phyloP scores from a whole-genome alignment of 1,139 yeast genomes.

The Magnusiomyces fungicola region DNA sequence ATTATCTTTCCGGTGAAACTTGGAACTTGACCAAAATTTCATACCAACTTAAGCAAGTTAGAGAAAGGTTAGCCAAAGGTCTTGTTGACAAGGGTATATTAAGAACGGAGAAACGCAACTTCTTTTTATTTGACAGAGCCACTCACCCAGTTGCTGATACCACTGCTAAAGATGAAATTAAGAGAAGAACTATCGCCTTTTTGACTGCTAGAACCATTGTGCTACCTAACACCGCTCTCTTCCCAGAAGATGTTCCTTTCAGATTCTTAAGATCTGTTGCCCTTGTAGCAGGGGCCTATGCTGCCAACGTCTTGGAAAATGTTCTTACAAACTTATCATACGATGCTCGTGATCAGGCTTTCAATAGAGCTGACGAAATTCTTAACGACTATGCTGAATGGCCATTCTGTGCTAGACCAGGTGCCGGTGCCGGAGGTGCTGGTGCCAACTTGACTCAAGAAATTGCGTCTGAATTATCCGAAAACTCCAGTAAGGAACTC shows the following conservation, averaged over 20 bases:
- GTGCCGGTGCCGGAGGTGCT: conserved; percentile 51
- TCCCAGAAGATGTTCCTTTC: conserved; percentile 64
- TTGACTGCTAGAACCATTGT: conserved; percentile 62
- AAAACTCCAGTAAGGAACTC: conserved; percentile 50
- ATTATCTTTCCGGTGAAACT: conserved; percentile 84
- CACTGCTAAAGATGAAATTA: conserved; percentile 70
- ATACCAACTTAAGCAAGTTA: conserved; percentile 92
- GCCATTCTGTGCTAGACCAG: conserved; percentile 63
- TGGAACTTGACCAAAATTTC: conserved; percentile 95
- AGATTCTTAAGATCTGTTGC: conserved; percentile 71
- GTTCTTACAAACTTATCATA: conserved; percentile 71
- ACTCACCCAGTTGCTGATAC: conserved; percentile 94
- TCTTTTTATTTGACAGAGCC: conserved; percentile 94
- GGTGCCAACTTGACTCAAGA: conserved; percentile 72
- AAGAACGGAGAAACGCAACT: conserved; percentile 91
- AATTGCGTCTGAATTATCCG: conserved; percentile 57
- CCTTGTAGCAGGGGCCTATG: conserved; percentile 82
- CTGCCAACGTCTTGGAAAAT: conserved; percentile 94
- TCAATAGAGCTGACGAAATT: conserved; percentile 86
- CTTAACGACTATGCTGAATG: conserved; percentile 73
- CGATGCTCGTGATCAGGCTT: conserved; percentile 89
- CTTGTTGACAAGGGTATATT: conserved; percentile 96
- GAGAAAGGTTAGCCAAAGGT: conserved; percentile 95
- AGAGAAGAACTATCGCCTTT: conserved; percentile 61
- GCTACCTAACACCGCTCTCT: conserved; percentile 44